Base-by-base conservation (phyloP, 805 yeast species). In the Metschnikowia lachancei region DNA sequence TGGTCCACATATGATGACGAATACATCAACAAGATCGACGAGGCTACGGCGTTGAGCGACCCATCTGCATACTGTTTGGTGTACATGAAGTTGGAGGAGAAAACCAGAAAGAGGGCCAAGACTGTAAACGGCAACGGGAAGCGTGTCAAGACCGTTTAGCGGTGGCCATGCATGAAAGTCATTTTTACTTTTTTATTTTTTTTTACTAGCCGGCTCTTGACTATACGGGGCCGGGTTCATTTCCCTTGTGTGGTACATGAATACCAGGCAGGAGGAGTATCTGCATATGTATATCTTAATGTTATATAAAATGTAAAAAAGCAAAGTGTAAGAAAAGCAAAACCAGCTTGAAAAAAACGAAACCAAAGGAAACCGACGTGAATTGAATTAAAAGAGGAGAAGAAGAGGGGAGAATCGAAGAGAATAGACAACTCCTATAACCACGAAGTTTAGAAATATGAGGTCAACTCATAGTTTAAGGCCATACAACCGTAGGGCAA, bases 1-100 rank as follows among this genome's bases (percentile, higher is more conserved):
- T 94, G 98, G 99, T 83, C 89, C 24, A 83, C 89, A 9, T 94
- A 92, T 65, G 98, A 94, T 62, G 99, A 94, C 63, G 99, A 94
- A 59, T 81, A 84, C 59, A 82, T 88, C 55, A 85, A 87, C 59
- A 75, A 74, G 49, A 82, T 87, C 44, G 75, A 83, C 30, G 94
- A 87, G 58, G 74, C 79, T 46, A 81, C 78, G 37, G 96, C 88
- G 3, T 71, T 89, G 53, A 80, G 80, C 54, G 96, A 92, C 59
- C 87, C 92, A 12, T 81, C 89, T 31, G 98, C 98, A 4, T 94
- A 94, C 67, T 91, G 91, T 50, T 75, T 94, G 65, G 72, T 94
- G 17, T 94, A 94, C 67, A 81, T 91, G 36, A 79, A 92, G 58
- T 64, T 87, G 49, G 84, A 89, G 1, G 82, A 83, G 47, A 83